Percentiles rank a stretch among this genome's conserved stretches.
These are phyloP conservation scores for Haplosporangium sp. DNA, from an alignment of 371 early-diverging fungal genomes.

Conservation along the genomic window DNA sequence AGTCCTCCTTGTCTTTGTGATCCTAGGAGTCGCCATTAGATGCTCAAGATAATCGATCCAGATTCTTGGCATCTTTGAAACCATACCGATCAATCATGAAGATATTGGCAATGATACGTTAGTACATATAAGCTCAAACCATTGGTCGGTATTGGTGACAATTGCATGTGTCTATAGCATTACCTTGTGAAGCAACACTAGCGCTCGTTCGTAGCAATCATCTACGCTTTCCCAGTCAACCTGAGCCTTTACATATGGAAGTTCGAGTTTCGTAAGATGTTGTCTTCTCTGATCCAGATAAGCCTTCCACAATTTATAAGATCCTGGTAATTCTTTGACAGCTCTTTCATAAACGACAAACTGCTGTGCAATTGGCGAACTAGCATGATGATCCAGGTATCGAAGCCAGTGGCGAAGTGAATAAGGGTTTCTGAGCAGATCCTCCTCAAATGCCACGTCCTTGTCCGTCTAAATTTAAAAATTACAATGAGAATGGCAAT, in stretches of 20 bases:
- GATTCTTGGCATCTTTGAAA: conserved; percentile 81
- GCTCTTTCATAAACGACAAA: conserved; percentile 91
- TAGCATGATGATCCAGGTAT: conserved; percentile 89
- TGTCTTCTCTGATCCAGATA: conserved; percentile 84
- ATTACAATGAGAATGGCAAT: not conserved
- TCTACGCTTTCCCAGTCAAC: conserved; percentile 76
- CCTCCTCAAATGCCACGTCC: conserved; percentile 91
- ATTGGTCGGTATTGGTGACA: not conserved
- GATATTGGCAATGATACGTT: not conserved
- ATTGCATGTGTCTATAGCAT: not conserved
- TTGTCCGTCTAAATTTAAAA: conserved; percentile 63
- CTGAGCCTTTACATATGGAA: conserved; percentile 61
- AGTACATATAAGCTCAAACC: not conserved
- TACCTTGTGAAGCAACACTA: conserved; percentile 92
- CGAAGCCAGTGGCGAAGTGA: conserved; percentile 88
- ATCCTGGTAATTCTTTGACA: conserved; percentile 87
- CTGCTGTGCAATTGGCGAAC: conserved; percentile 60
- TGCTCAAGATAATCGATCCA: conserved; percentile 85
- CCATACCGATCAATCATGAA: conserved; percentile 3
- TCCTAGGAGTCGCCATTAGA: conserved; percentile 75
- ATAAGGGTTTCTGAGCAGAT: conserved; percentile 87
- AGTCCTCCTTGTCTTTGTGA: conserved; percentile 81
- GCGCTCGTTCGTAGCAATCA: conserved; percentile 85
- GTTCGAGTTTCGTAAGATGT: conserved; percentile 59
- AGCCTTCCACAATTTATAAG: conserved; percentile 95